phyloP scores from a whole-genome alignment of 176 grass and related monocot genomes.

The Areca catechu region DNA sequence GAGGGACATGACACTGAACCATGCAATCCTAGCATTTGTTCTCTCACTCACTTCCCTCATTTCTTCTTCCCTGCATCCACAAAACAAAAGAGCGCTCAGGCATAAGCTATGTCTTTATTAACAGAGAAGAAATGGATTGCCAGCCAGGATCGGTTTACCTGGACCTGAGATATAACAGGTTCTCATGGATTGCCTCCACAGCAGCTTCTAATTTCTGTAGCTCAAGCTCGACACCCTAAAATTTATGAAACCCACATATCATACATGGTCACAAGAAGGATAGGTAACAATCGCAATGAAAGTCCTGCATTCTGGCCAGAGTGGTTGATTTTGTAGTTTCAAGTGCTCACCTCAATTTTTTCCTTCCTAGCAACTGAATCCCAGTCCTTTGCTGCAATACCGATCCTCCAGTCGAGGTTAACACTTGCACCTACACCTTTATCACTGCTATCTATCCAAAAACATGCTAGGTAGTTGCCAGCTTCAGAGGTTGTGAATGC shows the following conservation, averaged over 20 bases:
- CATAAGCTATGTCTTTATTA: too few relatives aligned
- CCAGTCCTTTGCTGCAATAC: slow-evolving; percentile 83
- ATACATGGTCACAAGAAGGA: too few relatives aligned
- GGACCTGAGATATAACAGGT: slow-evolving; percentile 63
- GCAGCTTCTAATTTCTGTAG: slow-evolving; percentile 66
- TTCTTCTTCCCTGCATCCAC: slow-evolving; percentile 61
- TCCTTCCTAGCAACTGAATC: slow-evolving; percentile 86
- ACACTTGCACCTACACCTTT: slow-evolving; percentile 44
- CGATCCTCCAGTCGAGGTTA: slow-evolving; percentile 85
- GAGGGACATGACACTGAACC: slow-evolving; percentile 72
- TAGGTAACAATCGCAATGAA: neutral
- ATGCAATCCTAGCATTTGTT: slow-evolving; percentile 76
- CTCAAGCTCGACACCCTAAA: slow-evolving; percentile 70
- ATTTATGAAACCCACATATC: slow-evolving; percentile 8
- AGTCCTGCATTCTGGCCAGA: too few relatives aligned
- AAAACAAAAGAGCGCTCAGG: slow-evolving; percentile 1
- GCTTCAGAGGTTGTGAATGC: slow-evolving; percentile 74
- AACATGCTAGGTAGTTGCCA: slow-evolving; percentile 79
- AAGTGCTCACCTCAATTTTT: slow-evolving; percentile 59
- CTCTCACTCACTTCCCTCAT: slow-evolving; percentile 76
- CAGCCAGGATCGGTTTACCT: slow-evolving; percentile 23
- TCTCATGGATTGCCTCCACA: slow-evolving; percentile 70
- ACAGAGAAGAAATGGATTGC: too few relatives aligned
- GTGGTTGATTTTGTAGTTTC: neutral
- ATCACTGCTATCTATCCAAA: slow-evolving; percentile 62